Conservation (phyloP, 345 rosid genomes). For the Acer yangbiense region DNA sequence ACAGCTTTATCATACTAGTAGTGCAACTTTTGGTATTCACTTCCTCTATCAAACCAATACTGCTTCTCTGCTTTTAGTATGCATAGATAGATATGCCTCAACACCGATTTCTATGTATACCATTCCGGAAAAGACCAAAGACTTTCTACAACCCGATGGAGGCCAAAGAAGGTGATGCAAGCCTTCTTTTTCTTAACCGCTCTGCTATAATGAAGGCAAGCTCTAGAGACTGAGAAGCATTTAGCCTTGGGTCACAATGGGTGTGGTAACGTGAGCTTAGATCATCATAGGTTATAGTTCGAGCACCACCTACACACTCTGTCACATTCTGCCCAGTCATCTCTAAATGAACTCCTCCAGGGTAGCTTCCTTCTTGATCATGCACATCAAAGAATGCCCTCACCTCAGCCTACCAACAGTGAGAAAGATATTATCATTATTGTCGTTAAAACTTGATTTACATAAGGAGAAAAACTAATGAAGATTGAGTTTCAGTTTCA, state of each 20-base stretch:
- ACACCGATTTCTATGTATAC: not conserved
- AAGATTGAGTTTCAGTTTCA: not conserved
- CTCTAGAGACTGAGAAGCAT: constrained; percentile 47
- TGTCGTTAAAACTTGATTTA: not conserved
- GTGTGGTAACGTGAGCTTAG: constrained; percentile 43
- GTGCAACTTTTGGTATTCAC: not conserved
- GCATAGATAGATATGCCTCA: not conserved
- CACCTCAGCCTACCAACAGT: constrained; percentile 35
- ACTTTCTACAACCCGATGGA: constrained; percentile 9
- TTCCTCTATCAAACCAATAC: constrained; percentile 3
- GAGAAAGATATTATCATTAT: not conserved
- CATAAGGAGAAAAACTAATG: not conserved
- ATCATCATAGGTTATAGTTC: constrained; percentile 42
- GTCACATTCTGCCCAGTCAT: constrained; percentile 48
- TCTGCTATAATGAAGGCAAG: constrained; percentile 42
- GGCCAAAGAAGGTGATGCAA: constrained; percentile 15
- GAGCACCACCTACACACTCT: constrained; percentile 45
- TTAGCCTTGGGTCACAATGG: constrained; percentile 45
- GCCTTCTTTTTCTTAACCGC: constrained; percentile 38
- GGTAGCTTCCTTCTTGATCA: constrained; percentile 46
- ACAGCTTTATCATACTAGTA: not conserved
- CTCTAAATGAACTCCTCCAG: constrained; percentile 43
- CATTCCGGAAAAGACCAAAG: not conserved
- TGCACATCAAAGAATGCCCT: constrained; percentile 47
- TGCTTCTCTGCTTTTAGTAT: not conserved